Conservation (phyloP, 768 basidiomycete genomes). For the Boletus eberwhitei region DNA sequence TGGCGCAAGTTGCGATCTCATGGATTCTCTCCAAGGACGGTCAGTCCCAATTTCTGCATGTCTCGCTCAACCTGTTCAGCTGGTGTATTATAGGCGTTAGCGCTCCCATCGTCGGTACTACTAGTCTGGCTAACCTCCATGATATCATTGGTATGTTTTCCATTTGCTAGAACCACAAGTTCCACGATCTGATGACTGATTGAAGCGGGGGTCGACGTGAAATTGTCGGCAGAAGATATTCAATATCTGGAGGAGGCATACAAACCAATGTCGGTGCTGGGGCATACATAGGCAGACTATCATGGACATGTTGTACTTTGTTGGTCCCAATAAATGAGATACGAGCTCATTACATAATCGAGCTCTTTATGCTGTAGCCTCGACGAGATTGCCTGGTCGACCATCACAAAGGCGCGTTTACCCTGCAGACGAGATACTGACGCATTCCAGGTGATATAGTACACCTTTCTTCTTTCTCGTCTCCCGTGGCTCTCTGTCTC, state of each 20-base stretch:
- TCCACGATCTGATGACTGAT: slow-evolving; percentile 1
- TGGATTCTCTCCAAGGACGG: slow-evolving; percentile 36
- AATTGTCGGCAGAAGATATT: slow-evolving; percentile 48
- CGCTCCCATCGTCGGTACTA: slow-evolving; percentile 46
- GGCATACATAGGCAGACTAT: slow-evolving; percentile 29
- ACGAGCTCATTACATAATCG: slow-evolving; percentile 16
- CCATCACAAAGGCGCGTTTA: slow-evolving; percentile 5
- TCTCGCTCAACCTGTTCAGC: neutral
- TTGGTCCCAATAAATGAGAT: no score
- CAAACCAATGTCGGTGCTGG: slow-evolving; percentile 37
- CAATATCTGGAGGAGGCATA: slow-evolving; percentile 46
- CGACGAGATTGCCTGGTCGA: slow-evolving; percentile 8
- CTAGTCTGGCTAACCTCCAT: slow-evolving; percentile 37
- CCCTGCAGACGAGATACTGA: neutral
- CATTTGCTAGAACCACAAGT: neutral
- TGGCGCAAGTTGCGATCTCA: slow-evolving; percentile 43
- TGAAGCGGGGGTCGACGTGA: slow-evolving; percentile 37
- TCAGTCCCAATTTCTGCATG: slow-evolving; percentile 1
- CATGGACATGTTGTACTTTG: no score
- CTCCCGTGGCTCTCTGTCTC: neutral
- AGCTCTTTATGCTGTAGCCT: neutral
- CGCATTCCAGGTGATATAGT: neutral
- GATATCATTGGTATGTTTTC: slow-evolving; percentile 37
- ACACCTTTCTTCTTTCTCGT: neutral
- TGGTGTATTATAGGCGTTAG: slow-evolving; percentile 27